These are phyloP conservation scores for Amaranthus hypochondriacus DNA, from an alignment of 148 eudicot species.

Conservation along the genomic window DNA sequence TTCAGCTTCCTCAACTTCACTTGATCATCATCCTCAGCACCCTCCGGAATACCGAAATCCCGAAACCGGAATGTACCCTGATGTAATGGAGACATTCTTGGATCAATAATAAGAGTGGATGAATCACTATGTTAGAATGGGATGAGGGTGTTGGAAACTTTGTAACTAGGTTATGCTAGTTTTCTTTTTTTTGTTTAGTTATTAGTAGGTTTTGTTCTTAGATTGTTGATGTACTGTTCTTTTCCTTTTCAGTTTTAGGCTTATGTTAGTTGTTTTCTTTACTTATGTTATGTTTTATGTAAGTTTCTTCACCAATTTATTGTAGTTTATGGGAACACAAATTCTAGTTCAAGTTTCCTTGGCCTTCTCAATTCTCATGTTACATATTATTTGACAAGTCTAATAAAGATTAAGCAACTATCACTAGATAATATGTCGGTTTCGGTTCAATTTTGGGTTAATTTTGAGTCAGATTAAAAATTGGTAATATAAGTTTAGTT, in stretches of 20 bases:
- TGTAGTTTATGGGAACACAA: conserved; percentile 23
- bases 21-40: conserved; percentile 56
- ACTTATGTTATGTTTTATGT: conserved; percentile 7
- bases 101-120: conserved; percentile 25
- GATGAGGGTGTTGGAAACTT: conserved; percentile 2
- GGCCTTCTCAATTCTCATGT: not conserved
- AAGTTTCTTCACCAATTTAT: conserved; percentile 19
- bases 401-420: too few relatives aligned
- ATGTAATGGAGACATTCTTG: conserved; percentile 90
- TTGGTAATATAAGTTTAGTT: too few relatives aligned
- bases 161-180: conserved; percentile 38
- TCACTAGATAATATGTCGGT: too few relatives aligned
- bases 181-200: conserved; percentile 17
- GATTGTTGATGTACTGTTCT: conserved; percentile 16
- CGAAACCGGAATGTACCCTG: conserved; percentile 72
- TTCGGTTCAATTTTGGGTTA: too few relatives aligned
- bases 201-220: not conserved
- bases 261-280: conserved; percentile 3
- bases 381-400: too few relatives aligned
- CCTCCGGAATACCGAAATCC: conserved; percentile 52
- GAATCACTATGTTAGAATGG: conserved; percentile 6
- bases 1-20: conserved; percentile 76
- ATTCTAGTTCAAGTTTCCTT: conserved; percentile 20
- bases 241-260: conserved; percentile 9
- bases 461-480: too few relatives aligned